Base-by-base conservation (phyloP, 73 alveolate genomes). In the Paramecium sonneborni region DNA sequence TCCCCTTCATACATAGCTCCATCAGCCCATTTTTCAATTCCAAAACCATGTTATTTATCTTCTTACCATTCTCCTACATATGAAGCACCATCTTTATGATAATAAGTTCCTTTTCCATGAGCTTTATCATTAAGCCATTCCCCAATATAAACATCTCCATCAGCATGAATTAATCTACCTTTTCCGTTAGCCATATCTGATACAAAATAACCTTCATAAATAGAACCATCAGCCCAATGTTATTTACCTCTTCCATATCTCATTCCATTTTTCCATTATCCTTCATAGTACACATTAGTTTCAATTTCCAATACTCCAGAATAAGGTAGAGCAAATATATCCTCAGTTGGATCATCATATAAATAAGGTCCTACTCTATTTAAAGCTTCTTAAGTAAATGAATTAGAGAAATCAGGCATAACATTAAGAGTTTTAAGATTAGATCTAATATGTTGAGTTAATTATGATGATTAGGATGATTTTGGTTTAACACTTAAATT, bases 71-170 rank as follows among this genome's bases (percentile, higher is more conserved):
- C 95, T 15, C 95, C 95, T 15, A 46, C 44, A 67, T 91, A 91
- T 3, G 86, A 57, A 26, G 95, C 96, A 35, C 94, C 96, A 34
- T 93, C 93, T 37, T 62, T 94, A 58, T 93, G 93, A 56, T 55
- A 79, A 88, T 62, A 94, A 30, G 84, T 87, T 46, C 97, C 97
- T 21, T 94, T 88, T 20, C 97, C 97, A 85, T 93, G 95, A 14
- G 95, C 94, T 46, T 90, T 85, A 14, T 95, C 98, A 69, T 95
- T 86, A 28, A 46, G 14, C 93, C 95, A 95, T 24, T 93, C 92
- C 9, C 98, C 98, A 84, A 92, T 96, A 85, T 87, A 95, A 21
- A 85, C 93, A 88, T 95, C 96, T 15, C 97, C 97, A 43, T 95
- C 96, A 41, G 89, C 95, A 57, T 94, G 94, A 30, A 93, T 82